phyloP scores from a whole-genome alignment of 2,329 filamentous ascomycete species.

The Aspergillus sp. region DNA sequence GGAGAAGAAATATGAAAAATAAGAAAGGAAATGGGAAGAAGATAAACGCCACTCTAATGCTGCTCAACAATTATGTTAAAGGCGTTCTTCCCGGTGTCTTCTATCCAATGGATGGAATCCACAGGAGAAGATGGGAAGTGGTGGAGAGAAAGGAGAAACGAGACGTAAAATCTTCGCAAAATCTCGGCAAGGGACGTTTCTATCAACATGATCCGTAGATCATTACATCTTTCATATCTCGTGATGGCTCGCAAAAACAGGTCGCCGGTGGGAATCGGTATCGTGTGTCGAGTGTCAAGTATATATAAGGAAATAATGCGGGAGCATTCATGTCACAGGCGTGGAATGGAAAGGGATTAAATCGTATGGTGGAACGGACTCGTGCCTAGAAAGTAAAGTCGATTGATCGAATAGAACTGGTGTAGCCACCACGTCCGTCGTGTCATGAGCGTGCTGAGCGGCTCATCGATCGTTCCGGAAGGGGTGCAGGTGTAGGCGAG shows the following conservation, averaged over 20 bases:
- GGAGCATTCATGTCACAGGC: conserved; percentile 12
- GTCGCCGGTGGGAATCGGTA: conserved; percentile 3
- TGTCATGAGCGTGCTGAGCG: conserved; percentile 41
- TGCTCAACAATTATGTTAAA: conserved; percentile 23
- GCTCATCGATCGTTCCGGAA: conserved; percentile 46
- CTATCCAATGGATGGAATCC: background rate
- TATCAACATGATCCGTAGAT: conserved; percentile 44
- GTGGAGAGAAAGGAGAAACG: conserved; percentile 11
- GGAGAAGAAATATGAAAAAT: conserved; percentile 11
- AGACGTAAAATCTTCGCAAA: conserved; percentile 15
- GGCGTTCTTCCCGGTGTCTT: conserved; percentile 16
- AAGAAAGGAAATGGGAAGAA: conserved; percentile 8
- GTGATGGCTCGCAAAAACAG: conserved; percentile 27
- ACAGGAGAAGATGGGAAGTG: conserved; percentile 6
- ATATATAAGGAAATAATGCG: conserved; percentile 6
- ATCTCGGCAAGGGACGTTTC: conserved; percentile 29
- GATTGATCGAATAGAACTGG: background rate
- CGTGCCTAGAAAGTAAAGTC: background rate
- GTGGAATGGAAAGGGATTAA: conserved; percentile 9
- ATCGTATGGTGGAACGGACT: conserved; percentile 10
- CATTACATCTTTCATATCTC: conserved; percentile 41
- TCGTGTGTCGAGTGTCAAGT: conserved; percentile 5
- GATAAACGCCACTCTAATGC: conserved; percentile 30
- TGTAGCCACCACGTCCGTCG: conserved; percentile 1
- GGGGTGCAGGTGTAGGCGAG: conserved; percentile 41